These are phyloP conservation scores for Microstegium vimineum DNA, from an alignment of 176 grass and related monocot genomes.

Conservation along the genomic window DNA sequence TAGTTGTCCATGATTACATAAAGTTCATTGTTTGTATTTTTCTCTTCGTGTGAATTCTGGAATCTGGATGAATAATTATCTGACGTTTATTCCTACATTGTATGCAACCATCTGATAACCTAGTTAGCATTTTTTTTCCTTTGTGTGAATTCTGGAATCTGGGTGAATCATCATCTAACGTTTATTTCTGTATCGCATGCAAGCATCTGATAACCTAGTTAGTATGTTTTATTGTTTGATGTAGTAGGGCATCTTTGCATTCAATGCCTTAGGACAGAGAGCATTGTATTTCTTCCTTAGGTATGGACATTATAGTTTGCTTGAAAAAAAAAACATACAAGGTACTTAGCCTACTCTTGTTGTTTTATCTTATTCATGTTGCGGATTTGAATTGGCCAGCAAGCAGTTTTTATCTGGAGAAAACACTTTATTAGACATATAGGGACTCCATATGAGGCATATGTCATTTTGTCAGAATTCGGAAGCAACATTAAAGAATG, in stretches of 20 bases:
- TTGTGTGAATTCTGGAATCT: not conserved
- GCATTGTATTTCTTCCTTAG: not conserved
- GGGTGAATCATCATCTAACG: not conserved
- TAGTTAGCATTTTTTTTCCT: not conserved
- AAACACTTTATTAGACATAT: not conserved
- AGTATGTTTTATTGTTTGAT: not conserved
- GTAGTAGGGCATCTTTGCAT: not conserved
- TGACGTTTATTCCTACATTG: not conserved
- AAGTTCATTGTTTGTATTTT: not conserved
- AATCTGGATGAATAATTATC: not conserved
- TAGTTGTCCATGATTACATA: not conserved
- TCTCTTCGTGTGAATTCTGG: not conserved
- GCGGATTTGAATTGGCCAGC: not conserved
- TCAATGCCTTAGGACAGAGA: not conserved
- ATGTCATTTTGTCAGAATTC: not conserved
- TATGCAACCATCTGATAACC: not conserved
- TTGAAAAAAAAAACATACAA: not conserved
- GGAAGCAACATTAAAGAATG: slow-evolving; percentile 4
- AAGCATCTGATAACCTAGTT: not conserved
- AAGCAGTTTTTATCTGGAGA: slow-evolving; percentile 8
- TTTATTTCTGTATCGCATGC: not conserved
- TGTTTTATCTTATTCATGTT: not conserved
- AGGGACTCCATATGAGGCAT: not conserved
- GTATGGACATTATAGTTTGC: not conserved
- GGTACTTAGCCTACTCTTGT: not conserved